phyloP scores from a whole-genome alignment of 2,329 filamentous ascomycete species.

The Colletotrichum sp. region DNA sequence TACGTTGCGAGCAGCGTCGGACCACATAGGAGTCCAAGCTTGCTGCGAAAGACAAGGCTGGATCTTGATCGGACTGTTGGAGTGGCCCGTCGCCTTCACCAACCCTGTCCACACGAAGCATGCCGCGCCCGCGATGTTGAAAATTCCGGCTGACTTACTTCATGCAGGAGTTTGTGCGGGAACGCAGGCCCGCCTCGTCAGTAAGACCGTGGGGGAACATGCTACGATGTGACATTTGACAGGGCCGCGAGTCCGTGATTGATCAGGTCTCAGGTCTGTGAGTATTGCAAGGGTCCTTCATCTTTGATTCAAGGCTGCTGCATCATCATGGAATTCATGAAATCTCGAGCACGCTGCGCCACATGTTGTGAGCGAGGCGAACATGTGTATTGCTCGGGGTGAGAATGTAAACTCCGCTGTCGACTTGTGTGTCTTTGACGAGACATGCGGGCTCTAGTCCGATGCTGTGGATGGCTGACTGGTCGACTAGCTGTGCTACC shows the following conservation, averaged over 20 bases:
- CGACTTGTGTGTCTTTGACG: neutral
- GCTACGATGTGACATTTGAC: neutral
- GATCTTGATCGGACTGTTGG: conserved; percentile 1
- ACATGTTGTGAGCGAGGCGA: neutral
- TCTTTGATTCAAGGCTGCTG: neutral
- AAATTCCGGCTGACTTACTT: neutral
- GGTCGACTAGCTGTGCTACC: neutral
- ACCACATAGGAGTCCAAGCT: conserved; percentile 18
- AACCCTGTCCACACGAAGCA: neutral
- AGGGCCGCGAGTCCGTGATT: neutral
- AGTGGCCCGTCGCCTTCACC: neutral
- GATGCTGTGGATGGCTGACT: neutral
- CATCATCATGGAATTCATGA: neutral
- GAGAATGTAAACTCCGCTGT: neutral
- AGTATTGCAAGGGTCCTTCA: neutral
- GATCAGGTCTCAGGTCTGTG: neutral
- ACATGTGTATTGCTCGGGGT: neutral
- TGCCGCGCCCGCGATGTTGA: neutral
- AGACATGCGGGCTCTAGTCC: neutral
- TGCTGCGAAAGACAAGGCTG: neutral
- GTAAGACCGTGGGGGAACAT: neutral
- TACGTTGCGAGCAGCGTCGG: conserved; percentile 28
- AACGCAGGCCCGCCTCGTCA: neutral
- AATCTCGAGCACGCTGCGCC: neutral
- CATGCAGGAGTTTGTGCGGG: neutral